Conservation (phyloP, 2,329 filamentous ascomycete species). For the Fusarium oxysporum region DNA sequence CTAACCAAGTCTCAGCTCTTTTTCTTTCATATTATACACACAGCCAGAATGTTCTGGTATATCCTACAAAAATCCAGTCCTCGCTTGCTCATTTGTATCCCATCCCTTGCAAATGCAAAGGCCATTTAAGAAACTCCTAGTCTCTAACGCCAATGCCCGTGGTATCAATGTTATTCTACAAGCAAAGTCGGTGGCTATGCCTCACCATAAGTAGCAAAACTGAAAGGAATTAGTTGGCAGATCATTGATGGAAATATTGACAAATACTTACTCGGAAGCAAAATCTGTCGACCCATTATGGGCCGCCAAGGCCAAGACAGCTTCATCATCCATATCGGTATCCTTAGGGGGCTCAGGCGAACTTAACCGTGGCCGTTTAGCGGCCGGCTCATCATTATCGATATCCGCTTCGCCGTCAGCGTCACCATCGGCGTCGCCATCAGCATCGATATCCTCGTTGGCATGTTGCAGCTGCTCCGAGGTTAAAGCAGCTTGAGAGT, state of each 20-base stretch:
- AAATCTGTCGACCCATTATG: constrained; percentile 57
- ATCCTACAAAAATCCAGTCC: constrained; percentile 2
- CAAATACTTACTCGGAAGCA: constrained; percentile 55
- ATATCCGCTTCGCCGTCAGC: constrained; percentile 42
- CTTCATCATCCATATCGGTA: constrained; percentile 59
- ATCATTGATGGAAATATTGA: not conserved
- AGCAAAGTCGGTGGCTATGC: constrained; percentile 45
- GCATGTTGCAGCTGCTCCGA: constrained; percentile 18
- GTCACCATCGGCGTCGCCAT: constrained; percentile 49
- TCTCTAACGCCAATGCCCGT: constrained; percentile 37
- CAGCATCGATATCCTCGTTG: constrained; percentile 42
- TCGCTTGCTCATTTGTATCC: constrained; percentile 10
- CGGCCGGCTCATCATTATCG: constrained; percentile 53
- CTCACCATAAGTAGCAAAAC: constrained; percentile 56
- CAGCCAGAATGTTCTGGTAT: not conserved
- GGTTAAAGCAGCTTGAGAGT: constrained; percentile 3
- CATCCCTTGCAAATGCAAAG: not conserved
- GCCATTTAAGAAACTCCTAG: constrained; percentile 16
- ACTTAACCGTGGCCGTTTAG: constrained; percentile 56
- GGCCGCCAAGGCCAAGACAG: constrained; percentile 60
- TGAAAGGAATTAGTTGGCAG: constrained; percentile 32
- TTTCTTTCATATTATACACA: constrained; percentile 9
- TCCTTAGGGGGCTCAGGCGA: constrained; percentile 48
- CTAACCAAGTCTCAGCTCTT: not conserved
- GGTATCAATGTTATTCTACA: constrained; percentile 33